These are phyloP conservation scores for Corniculantispora saksenae DNA, from an alignment of 2,329 filamentous ascomycete species.

Conservation along the genomic window DNA sequence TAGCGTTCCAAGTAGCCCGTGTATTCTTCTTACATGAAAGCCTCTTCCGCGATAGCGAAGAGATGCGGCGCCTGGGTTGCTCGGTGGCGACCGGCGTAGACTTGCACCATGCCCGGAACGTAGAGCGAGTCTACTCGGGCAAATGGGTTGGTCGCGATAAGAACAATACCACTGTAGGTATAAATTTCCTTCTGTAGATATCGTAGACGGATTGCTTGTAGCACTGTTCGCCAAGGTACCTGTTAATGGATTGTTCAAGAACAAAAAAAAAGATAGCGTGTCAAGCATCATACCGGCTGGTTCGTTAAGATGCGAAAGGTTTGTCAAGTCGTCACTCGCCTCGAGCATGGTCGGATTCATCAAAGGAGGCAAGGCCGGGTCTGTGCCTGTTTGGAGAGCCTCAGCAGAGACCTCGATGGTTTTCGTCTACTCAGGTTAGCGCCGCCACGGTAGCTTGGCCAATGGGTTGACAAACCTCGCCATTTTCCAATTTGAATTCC, in stretches of 20 bases:
- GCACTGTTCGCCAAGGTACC: slow-evolving; percentile 56
- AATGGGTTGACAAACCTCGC: slow-evolving; percentile 64
- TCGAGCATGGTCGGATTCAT: slow-evolving; percentile 99
- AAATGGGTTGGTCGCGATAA: slow-evolving; percentile 98
- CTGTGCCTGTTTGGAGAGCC: slow-evolving; percentile 74
- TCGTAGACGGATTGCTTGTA: slow-evolving; percentile 95
- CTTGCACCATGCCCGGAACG: slow-evolving; percentile 99
- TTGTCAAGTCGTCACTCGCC: slow-evolving; percentile 96
- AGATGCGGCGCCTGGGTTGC: slow-evolving; percentile 96
- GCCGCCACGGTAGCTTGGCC: slow-evolving; percentile 6
- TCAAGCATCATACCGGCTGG: slow-evolving; percentile 71
- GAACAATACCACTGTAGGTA: slow-evolving; percentile 97
- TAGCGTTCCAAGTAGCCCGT: background rate
- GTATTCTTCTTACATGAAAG: slow-evolving; percentile 74
- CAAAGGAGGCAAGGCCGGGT: slow-evolving; percentile 79
- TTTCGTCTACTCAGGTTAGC: slow-evolving; percentile 62
- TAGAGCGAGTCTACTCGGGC: slow-evolving; percentile 97
- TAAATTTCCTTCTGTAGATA: slow-evolving; percentile 99
- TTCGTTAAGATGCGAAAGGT: slow-evolving; percentile 96
- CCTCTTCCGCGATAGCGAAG: slow-evolving; percentile 98
- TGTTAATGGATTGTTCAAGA: slow-evolving; percentile 25
- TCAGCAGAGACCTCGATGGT: slow-evolving; percentile 74
- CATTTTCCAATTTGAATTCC: slow-evolving; percentile 87
- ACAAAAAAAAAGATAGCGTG: background rate
- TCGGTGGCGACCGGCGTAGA: slow-evolving; percentile 95